These are phyloP conservation scores for Marasmius tenuissimus DNA, from an alignment of 1,284 basidiomycete genomes.

Conservation along the genomic window DNA sequence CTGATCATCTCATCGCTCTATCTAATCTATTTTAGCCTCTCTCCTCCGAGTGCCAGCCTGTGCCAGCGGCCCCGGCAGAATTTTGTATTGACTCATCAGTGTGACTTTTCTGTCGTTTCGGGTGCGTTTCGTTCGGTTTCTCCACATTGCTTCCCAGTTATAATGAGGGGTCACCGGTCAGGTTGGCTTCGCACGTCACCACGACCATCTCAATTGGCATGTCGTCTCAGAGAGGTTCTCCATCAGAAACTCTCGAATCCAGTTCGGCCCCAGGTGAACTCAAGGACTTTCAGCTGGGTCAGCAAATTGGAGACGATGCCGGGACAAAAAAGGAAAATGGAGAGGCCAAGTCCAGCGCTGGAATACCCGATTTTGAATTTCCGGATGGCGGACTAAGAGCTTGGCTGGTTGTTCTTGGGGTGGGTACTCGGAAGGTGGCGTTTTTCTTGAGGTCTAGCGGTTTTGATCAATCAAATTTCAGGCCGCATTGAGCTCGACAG, in stretches of 20 bases:
- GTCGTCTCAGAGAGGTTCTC: not conserved
- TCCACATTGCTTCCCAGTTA: too few species aligned
- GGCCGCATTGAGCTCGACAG: not conserved
- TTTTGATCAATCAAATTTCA: not conserved
- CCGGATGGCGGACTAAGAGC: slow-evolving; percentile 5
- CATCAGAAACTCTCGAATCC: not conserved
- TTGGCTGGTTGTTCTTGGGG: slow-evolving; percentile 8
- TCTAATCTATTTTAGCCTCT: too few species aligned
- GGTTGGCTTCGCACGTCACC: too few species aligned
- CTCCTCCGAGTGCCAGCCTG: too few species aligned
- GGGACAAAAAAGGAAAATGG: not conserved
- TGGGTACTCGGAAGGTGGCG: not conserved
- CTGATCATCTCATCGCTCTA: too few species aligned
- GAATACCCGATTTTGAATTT: not conserved
- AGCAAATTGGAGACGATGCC: not conserved
- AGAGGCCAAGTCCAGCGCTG: not conserved
- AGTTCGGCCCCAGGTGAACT: not conserved
- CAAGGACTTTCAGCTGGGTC: not conserved
- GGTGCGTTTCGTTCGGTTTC: too few species aligned
- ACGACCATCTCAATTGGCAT: too few species aligned
- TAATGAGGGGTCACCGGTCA: too few species aligned
- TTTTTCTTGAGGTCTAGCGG: not conserved
- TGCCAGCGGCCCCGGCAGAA: too few species aligned
- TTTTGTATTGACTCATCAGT: too few species aligned
- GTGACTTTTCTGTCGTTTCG: too few species aligned